A percentile compares a stretch with the other conserved stretches of the same genome.
Evolutionary conservation across 345 rosid species (phyloP).

Genomic region (Hypericum androsaemum): DNA sequence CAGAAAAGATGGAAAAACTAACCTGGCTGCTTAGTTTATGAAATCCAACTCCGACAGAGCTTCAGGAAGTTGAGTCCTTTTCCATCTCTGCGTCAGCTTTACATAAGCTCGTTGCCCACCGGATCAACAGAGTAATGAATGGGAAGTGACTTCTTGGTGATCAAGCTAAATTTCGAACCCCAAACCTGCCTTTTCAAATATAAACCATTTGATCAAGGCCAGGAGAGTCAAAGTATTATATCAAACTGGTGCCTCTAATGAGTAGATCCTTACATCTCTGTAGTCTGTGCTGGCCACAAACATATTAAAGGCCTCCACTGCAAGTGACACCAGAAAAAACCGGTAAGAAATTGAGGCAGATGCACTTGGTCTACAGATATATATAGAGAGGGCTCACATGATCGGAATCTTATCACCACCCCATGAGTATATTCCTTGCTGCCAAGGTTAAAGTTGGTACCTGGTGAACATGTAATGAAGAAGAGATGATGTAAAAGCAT

Average conservation of each 20-base stretch:
- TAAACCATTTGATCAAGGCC: too few relatives aligned
- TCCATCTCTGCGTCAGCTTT: slow-evolving; percentile 1
- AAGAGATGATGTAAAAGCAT: background rate
- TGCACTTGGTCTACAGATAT: background rate
- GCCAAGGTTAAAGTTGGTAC: slow-evolving; percentile 58
- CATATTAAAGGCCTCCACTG: slow-evolving; percentile 73
- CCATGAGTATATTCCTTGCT: slow-evolving; percentile 64
- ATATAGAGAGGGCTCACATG: slow-evolving; percentile 31
- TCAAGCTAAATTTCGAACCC: slow-evolving; percentile 48
- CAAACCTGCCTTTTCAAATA: slow-evolving; percentile 47
- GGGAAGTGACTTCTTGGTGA: slow-evolving; percentile 32
- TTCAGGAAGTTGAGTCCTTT: too few relatives aligned
- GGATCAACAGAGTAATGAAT: slow-evolving; percentile 73
- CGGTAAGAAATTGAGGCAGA: slow-evolving; percentile 13
- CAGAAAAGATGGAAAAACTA: too few relatives aligned
- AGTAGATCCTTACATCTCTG: slow-evolving; percentile 46
- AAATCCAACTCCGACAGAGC: too few relatives aligned
- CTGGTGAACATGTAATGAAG: slow-evolving; percentile 24
- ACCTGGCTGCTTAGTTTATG: too few relatives aligned
- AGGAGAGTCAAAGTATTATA: too few relatives aligned
- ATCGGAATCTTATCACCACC: slow-evolving; percentile 54
- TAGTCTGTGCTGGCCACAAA: slow-evolving; percentile 53
- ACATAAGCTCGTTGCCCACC: slow-evolving; percentile 74
- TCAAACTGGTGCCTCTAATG: background rate
- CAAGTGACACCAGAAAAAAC: slow-evolving; percentile 17